These are phyloP conservation scores for Phyllosticta capitalensis DNA, from an alignment of 2,329 filamentous ascomycete species.

Conservation along the genomic window DNA sequence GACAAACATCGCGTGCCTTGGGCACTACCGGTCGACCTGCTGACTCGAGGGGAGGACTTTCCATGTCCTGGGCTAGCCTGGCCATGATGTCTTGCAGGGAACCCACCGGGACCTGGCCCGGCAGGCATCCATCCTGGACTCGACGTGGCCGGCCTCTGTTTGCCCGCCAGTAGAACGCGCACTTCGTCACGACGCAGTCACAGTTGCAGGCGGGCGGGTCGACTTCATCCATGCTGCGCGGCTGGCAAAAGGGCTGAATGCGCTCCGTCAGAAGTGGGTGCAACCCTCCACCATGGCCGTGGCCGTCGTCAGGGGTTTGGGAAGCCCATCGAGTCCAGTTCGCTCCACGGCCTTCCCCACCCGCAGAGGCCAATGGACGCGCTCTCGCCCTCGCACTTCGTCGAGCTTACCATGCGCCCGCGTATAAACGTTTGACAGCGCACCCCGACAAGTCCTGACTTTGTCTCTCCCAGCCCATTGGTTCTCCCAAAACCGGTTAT, in stretches of 20 bases:
- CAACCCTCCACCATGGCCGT: no score
- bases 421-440: slow-evolving; percentile 31
- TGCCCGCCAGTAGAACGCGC: neutral
- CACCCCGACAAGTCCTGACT: slow-evolving; percentile 15
- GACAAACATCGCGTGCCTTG: neutral
- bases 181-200: neutral
- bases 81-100: neutral
- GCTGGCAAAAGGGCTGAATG: neutral
- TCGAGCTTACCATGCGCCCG: slow-evolving; percentile 7
- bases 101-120: neutral
- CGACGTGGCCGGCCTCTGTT: neutral
- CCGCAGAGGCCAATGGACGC: neutral
- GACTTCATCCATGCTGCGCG: neutral
- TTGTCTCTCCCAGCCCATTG: slow-evolving; percentile 4
- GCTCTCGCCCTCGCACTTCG: neutral
- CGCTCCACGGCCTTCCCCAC: slow-evolving; percentile 9
- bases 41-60: neutral
- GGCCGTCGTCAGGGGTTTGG: slow-evolving; percentile 5
- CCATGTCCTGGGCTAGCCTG: neutral
- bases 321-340: slow-evolving; percentile 1
- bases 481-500: slow-evolving; percentile 11
- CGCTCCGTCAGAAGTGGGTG: no score
- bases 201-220: neutral
- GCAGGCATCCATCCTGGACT: neutral
- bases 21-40: neutral